These are phyloP conservation scores for Amesomyces nigricolor DNA, from an alignment of 2,329 filamentous ascomycete species.

Conservation along the genomic window DNA sequence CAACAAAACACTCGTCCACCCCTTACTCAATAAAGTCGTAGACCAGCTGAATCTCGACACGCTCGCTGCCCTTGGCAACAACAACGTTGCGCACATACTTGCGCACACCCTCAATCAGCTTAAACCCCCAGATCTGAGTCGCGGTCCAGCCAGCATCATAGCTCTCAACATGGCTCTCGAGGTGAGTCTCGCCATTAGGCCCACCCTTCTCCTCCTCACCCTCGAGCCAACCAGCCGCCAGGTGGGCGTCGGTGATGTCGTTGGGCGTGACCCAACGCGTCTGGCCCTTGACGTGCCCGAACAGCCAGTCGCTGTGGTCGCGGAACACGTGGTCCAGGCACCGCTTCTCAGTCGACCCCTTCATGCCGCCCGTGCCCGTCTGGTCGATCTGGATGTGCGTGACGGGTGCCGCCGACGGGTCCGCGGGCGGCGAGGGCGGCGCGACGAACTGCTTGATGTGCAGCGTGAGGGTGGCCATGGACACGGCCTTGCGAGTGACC, in stretches of 20 bases:
- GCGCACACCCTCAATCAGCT: slow-evolving; percentile 47
- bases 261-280: slow-evolving; percentile 45
- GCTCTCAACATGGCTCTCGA: slow-evolving; percentile 59
- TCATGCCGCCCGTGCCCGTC: slow-evolving; percentile 63
- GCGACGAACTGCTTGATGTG: slow-evolving; percentile 51
- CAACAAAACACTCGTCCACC: not conserved
- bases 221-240: slow-evolving; percentile 54
- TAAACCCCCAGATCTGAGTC: slow-evolving; percentile 56
- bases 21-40: slow-evolving; percentile 44
- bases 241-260: slow-evolving; percentile 50
- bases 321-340: slow-evolving; percentile 49
- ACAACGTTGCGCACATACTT: slow-evolving; percentile 50
- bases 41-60: slow-evolving; percentile 47
- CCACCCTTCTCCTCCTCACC: slow-evolving; percentile 46
- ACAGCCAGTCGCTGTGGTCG: slow-evolving; percentile 72
- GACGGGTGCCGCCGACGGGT: slow-evolving; percentile 27
- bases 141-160: slow-evolving; percentile 49
- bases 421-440: slow-evolving; percentile 35
- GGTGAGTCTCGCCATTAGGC: slow-evolving; percentile 54
- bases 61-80: slow-evolving; percentile 45
- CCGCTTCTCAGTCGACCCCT: slow-evolving; percentile 54
- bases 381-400: slow-evolving; percentile 69
- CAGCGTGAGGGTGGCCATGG: slow-evolving; percentile 63
- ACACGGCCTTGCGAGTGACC: slow-evolving; percentile 66
- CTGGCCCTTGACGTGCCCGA: slow-evolving; percentile 63